Conservation (phyloP, 75 land plant genomes). For the Chamaecyparis obtusa region DNA sequence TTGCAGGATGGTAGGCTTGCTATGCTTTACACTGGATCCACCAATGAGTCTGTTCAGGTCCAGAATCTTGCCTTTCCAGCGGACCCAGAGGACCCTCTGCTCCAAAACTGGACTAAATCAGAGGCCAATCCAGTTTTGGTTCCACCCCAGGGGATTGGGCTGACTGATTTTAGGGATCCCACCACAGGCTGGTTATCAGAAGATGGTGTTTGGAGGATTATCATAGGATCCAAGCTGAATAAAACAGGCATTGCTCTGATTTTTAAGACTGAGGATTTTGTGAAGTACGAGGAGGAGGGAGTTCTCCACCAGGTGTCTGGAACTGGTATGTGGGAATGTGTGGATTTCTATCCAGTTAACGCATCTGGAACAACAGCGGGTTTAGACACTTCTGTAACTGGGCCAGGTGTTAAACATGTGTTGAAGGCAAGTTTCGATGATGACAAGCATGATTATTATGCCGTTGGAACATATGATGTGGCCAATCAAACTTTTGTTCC, state of each 20-base stretch:
- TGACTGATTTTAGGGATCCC: constrained; percentile 77
- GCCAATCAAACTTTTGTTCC: constrained; percentile 44
- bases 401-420: constrained; percentile 60
- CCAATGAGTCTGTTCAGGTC: constrained; percentile 62
- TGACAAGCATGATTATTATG: constrained; percentile 72
- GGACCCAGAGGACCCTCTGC: constrained; percentile 59
- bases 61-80: constrained; percentile 70
- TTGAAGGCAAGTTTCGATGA: constrained; percentile 87
- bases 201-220: constrained; percentile 57
- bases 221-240: constrained; percentile 62
- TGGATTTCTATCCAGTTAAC: constrained; percentile 77
- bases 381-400: constrained; percentile 55
- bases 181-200: constrained; percentile 74
- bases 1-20: constrained; percentile 47
- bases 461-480: constrained; percentile 62
- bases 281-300: constrained; percentile 38
- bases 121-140: constrained; percentile 62
- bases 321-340: constrained; percentile 97
- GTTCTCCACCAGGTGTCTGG: constrained; percentile 51
- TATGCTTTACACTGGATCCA: constrained; percentile 79
- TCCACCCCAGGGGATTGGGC: constrained; percentile 57
- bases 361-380: constrained; percentile 21
- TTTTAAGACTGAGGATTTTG: constrained; percentile 67
- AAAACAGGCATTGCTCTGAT: constrained; percentile 55
- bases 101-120: constrained; percentile 64